Percentiles rank a stretch among this genome's conserved stretches.
phyloP scores from a whole-genome alignment of 768 basidiomycete genomes.

The Hemileccinum impolitum region DNA sequence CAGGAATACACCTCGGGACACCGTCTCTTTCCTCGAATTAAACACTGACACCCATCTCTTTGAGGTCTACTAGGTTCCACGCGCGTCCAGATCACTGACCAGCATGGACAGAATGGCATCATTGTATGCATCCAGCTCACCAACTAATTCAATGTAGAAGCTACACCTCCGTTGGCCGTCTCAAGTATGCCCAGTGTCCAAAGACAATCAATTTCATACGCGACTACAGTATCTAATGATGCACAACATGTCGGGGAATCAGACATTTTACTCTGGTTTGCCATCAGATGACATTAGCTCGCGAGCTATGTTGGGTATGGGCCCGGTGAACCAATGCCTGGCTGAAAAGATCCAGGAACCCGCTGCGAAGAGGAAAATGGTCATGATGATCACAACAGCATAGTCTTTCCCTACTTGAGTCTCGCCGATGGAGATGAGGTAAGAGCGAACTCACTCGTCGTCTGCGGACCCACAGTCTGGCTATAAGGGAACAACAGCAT shows the following conservation, averaged over 20 bases:
- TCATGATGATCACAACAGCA: constrained; percentile 21
- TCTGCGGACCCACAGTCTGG: not conserved
- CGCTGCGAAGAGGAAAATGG: constrained; percentile 27
- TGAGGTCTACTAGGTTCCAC: not conserved
- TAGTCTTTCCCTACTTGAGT: not conserved
- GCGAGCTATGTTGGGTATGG: constrained; percentile 22
- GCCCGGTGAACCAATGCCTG: constrained; percentile 31
- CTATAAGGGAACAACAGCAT: constrained; percentile 32
- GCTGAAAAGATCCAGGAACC: constrained; percentile 32
- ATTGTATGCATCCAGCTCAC: too few relatives aligned
- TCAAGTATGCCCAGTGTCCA: too few relatives aligned
- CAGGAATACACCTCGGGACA: not conserved
- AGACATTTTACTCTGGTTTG: not conserved
- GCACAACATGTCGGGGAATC: not conserved
- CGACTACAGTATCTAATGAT: too few relatives aligned
- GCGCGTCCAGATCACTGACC: not conserved
- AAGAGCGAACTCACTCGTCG: not conserved
- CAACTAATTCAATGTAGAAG: too few relatives aligned
- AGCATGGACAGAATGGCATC: too few relatives aligned
- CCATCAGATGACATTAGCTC: not conserved
- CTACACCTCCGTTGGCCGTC: too few relatives aligned
- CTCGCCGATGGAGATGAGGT: not conserved
- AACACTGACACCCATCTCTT: too few relatives aligned
- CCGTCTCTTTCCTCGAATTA: not conserved
- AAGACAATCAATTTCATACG: not conserved